phyloP scores from a whole-genome alignment of 2,329 filamentous ascomycete genomes.

The Leptographium radiaticola region DNA sequence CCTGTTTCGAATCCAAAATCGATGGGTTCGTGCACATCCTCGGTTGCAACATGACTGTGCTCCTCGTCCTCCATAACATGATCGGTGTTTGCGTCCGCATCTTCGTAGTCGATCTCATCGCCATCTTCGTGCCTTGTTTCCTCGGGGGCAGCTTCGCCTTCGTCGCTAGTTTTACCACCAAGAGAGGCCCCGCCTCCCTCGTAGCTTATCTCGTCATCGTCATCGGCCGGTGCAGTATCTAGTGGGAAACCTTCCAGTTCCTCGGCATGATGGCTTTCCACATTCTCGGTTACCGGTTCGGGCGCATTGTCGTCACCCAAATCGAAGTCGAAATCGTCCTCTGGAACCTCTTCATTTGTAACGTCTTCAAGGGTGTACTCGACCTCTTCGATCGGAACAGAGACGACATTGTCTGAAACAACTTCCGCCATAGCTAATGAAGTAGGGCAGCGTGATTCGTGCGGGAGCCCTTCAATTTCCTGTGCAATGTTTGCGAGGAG shows the following conservation, averaged over 20 bases:
- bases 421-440: slow-evolving; percentile 11
- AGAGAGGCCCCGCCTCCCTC: slow-evolving; percentile 4
- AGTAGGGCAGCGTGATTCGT: background rate
- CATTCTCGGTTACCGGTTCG: background rate
- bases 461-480: background rate
- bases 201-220: slow-evolving; percentile 11
- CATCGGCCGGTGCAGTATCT: background rate
- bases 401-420: slow-evolving; percentile 4
- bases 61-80: background rate
- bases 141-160: slow-evolving; percentile 8
- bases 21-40: slow-evolving; percentile 1
- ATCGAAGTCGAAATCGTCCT: slow-evolving; percentile 20
- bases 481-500: background rate
- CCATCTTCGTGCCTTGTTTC: slow-evolving; percentile 9
- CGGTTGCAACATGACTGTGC: background rate
- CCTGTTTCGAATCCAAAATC: slow-evolving; percentile 6
- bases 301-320: slow-evolving; percentile 14
- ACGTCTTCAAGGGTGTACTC: slow-evolving; percentile 12
- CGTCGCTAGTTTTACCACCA: background rate
- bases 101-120: slow-evolving; percentile 26
- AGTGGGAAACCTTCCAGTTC: background rate
- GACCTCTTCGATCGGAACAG: slow-evolving; percentile 9
- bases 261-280: background rate
- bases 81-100: slow-evolving; percentile 10
- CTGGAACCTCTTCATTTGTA: slow-evolving; percentile 8